Evolutionary conservation across 1,284 basidiomycete genomes (phyloP).

Genomic region (Anthracocystis walkeri): DNA sequence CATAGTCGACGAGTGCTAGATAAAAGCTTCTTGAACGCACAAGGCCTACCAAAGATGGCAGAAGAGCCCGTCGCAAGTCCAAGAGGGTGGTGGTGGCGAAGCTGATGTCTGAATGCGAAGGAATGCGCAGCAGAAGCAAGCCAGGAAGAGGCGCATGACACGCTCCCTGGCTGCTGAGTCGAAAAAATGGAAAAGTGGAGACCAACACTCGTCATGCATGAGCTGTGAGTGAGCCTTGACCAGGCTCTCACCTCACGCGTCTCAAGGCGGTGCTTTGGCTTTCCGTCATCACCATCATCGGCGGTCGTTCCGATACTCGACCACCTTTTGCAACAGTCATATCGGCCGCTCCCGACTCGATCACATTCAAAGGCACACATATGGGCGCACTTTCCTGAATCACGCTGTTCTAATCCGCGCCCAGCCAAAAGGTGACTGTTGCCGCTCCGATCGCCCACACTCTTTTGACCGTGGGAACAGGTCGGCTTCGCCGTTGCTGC

Average conservation of each 20-base stretch:
- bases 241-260: conserved; percentile 28
- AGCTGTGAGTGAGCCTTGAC: background rate
- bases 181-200: conserved; percentile 22
- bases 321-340: too few relatives aligned
- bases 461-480: background rate
- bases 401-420: background rate
- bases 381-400: background rate
- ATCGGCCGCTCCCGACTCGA: background rate
- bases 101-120: background rate
- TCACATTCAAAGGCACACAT: conserved; percentile 1
- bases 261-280: conserved; percentile 6
- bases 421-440: background rate
- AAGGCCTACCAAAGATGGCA: background rate
- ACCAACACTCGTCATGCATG: conserved; percentile 18
- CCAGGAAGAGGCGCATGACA: conserved; percentile 1
- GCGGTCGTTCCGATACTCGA: conserved; percentile 13
- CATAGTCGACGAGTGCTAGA: conserved; percentile 24
- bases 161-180: conserved; percentile 19
- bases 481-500: background rate
- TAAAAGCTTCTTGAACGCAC: background rate
- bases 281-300: conserved; percentile 9
- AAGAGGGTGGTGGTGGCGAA: too few relatives aligned
- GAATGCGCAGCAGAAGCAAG: background rate
- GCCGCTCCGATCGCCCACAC: background rate
- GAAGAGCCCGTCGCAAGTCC: too few relatives aligned